A percentile compares a stretch with the other conserved stretches of the same genome.
Evolutionary conservation across 1,284 basidiomycete genomes (phyloP).

Genomic region (Neotropicomus parvogracilis): DNA sequence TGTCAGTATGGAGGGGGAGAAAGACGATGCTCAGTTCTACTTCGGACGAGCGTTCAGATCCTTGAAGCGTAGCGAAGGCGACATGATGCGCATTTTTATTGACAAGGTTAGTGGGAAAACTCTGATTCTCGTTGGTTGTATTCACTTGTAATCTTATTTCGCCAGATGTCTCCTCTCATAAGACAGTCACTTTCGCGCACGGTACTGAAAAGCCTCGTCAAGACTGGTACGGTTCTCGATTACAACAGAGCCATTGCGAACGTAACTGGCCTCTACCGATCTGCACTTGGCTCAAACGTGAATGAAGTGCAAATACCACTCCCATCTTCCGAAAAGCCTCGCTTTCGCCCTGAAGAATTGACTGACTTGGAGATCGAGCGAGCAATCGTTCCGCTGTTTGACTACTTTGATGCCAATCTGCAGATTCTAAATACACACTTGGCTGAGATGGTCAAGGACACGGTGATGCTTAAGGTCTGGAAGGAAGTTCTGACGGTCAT

Average conservation of each 20-base stretch:
- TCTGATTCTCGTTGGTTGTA: neutral
- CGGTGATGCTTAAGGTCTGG: conserved; percentile 94
- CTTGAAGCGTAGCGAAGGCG: conserved; percentile 89
- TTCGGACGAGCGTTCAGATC: conserved; percentile 96
- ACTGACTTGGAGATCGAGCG: conserved; percentile 94
- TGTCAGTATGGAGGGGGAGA: conserved; percentile 97
- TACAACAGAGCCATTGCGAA: conserved; percentile 83
- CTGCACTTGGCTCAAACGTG: conserved; percentile 58
- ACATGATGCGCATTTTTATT: conserved; percentile 96
- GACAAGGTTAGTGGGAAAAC: conserved; percentile 71
- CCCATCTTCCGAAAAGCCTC: conserved; percentile 66
- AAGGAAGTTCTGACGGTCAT: conserved; percentile 91
- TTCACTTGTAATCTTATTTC: neutral
- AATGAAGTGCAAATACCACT: conserved; percentile 78
- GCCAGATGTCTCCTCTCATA: conserved; percentile 91
- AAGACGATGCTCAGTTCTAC: conserved; percentile 96
- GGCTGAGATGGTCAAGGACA: conserved; percentile 82
- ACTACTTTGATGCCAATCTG: conserved; percentile 95
- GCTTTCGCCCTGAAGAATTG: conserved; percentile 66
- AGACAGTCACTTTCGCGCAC: conserved; percentile 83
- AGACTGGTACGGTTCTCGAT: conserved; percentile 64
- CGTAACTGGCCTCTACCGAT: conserved; percentile 78
- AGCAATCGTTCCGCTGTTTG: conserved; percentile 89
- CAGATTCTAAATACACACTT: conserved; percentile 89
- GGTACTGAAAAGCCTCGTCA: conserved; percentile 75